Evolutionary conservation across 192 early-diverging fungal genomes (phyloP).

Genomic region (Rhizoclosmatium sp.): DNA sequence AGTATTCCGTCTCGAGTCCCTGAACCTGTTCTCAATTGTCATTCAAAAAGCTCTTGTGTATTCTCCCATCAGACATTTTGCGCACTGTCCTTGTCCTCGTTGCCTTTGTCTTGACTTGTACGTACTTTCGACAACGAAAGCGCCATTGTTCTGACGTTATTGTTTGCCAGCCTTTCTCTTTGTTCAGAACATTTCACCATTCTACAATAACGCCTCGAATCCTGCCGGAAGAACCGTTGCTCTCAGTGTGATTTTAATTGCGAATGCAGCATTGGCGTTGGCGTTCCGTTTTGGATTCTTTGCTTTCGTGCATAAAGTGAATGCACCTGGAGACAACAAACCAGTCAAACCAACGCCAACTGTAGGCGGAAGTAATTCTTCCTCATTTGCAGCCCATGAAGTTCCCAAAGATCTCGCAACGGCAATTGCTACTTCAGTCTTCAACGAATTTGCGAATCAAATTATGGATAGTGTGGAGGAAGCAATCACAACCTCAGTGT

Average conservation of each 20-base stretch:
- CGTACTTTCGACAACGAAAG: constrained; percentile 5
- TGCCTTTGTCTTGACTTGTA: constrained; percentile 79
- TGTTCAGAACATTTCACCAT: constrained; percentile 45
- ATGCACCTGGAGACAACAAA: neutral
- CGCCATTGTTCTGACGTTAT: neutral
- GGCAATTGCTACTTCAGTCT: neutral
- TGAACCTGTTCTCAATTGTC: neutral
- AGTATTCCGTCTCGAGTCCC: neutral
- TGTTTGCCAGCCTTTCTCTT: constrained; percentile 43
- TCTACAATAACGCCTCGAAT: constrained; percentile 26
- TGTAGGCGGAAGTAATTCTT: too few relatives aligned
- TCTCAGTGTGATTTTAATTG: constrained; percentile 38
- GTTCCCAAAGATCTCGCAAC: neutral
- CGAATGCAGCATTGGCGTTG: constrained; percentile 53
- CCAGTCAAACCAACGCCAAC: too few relatives aligned
- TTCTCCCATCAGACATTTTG: constrained; percentile 81
- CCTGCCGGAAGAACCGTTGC: constrained; percentile 45
- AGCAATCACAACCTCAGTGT: too few relatives aligned
- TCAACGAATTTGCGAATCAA: neutral
- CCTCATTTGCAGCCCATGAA: neutral
- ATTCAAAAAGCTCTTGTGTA: constrained; percentile 70
- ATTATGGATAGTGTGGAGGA: neutral
- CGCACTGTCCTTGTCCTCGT: constrained; percentile 82
- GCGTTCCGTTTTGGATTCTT: constrained; percentile 90
- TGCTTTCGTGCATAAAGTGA: constrained; percentile 51